Percentiles rank a stretch among this genome's conserved stretches.
These are phyloP conservation scores for Blastobotrys capitulatus DNA, from an alignment of 1,139 yeast species.

Conservation along the genomic window DNA sequence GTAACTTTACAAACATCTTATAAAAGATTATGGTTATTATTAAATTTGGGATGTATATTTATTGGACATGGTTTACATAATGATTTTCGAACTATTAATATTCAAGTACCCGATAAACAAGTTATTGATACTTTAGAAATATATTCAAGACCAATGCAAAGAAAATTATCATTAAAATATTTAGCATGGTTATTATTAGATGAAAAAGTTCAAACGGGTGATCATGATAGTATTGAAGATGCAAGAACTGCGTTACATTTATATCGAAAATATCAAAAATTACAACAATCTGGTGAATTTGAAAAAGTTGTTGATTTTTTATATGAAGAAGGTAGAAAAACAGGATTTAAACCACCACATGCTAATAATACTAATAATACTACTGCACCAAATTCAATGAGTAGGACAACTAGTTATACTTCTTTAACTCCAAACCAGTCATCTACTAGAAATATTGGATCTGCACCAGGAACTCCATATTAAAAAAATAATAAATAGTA, in stretches of 20 bases:
- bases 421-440: background rate
- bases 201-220: constrained; percentile 80
- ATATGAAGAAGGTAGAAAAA: constrained; percentile 67
- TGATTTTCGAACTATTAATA: constrained; percentile 89
- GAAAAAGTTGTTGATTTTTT: constrained; percentile 58
- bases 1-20: constrained; percentile 83
- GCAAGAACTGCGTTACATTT: constrained; percentile 80
- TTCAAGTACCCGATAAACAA: constrained; percentile 78
- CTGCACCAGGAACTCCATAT: constrained; percentile 6
- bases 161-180: constrained; percentile 83
- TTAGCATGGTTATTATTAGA: constrained; percentile 74
- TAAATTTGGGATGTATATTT: constrained; percentile 85
- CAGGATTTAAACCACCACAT: constrained; percentile 57
- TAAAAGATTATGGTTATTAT: constrained; percentile 78
- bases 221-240: constrained; percentile 96
- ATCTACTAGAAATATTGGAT: background rate
- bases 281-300: constrained; percentile 53
- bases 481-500: constrained; percentile 2
- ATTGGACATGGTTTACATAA: constrained; percentile 92
- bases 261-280: constrained; percentile 64
- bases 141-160: constrained; percentile 61
- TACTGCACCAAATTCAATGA: constrained; percentile 2
- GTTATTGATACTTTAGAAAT: constrained; percentile 86
- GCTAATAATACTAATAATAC: background rate
- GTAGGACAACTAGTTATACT: background rate